Base-by-base conservation (phyloP, 1,284 basidiomycete genomes). In the Inonotus hispidus region DNA sequence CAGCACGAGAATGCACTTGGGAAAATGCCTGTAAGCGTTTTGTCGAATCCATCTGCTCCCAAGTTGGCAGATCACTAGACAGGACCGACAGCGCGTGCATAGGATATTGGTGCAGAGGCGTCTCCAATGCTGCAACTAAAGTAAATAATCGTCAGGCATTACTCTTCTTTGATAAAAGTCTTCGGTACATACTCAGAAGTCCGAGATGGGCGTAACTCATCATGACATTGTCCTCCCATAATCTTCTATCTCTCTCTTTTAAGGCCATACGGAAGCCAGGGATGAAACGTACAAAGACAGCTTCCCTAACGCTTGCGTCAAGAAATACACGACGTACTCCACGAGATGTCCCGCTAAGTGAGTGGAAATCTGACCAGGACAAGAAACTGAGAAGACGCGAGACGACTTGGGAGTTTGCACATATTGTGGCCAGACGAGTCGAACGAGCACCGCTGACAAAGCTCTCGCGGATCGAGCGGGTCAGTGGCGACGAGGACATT, bases 1-100 rank as follows among this genome's bases (percentile, higher is more conserved):
- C 84, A 66, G 87, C 81, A n/a, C 88, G 82, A 13, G 88, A 87
- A 67, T 91, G 87, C 0, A 82, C 80, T 23, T 78, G 79, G 1
- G 83, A 74, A 16, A 88, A 73, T 1, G 75, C 70, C 27, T 77
- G 73, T 29, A 87, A 73, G 43, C 74, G 76, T 11, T 71, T 60
- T 1, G 78, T 76, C 43, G 70, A 68, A 23, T 71, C 68, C 52
- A 76, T 73, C 53, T 77, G 74, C 10, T 76, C 71, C 5, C 72
- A 61, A 16, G 71, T 70, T 29, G 72, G 73, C 39, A 67, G 65
- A 10, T 72, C 66, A 2, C 74, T 72, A 11, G 78, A 79, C 52
- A 87, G 71, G 39, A 75, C 70, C 32, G 77, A 72, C 8, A 88
- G 75, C 10, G 87, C 82, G 66, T 86, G 82, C 70, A 77, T 76